Base-by-base conservation (phyloP, 2,329 filamentous ascomycete species). In the Microcyclospora tardicrescens region DNA sequence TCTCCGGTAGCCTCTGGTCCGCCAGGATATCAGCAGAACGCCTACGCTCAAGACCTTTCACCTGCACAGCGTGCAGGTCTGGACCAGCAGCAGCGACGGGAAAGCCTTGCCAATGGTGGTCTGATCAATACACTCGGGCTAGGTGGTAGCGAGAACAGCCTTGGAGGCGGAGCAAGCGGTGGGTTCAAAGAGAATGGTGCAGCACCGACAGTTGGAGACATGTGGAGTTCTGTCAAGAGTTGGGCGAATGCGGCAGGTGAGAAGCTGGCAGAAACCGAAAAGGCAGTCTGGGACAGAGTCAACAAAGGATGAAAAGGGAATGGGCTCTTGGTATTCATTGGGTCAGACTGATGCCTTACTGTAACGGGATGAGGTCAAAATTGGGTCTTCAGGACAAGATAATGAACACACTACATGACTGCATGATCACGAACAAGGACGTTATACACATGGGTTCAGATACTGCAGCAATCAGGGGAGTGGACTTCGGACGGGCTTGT, bases 1-100 rank as follows among this genome's bases (percentile, higher is more conserved):
- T 48, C 41, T 51, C 57, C 43, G 48, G 52, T 15, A 16, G 50
- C 42, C 16, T 44, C 45, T 29, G 59, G 62, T 42, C 67, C 67
- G 15, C 62, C 66, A 0, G 65, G 66, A 10, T 71, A 71, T 49
- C 51, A 61, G 38, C 68, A 71, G 44, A 63, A 67, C 41, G 53
- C 60, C 46, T 57, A 64, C 36, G 64, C 63, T 13, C 55, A 57
- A 27, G 64, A 66, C 32, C 44, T 63, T 54, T 58, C 43, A 14
- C 47, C 59, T 5, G 51, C 54, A 16, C 52, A 58, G 43, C 43
- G 60, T 28, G 54, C 52, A 44, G 58, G 45, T 48, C 49, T 58
- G 45, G 55, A 52, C 12, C 44, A 47, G 42, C 45, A 45, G 31
- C 49, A 46, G 44, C 43, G 47, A 31, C 33, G 37, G 33, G 53